Conservation (phyloP, 1,284 basidiomycete species). For the Chalciporus sp. region DNA sequence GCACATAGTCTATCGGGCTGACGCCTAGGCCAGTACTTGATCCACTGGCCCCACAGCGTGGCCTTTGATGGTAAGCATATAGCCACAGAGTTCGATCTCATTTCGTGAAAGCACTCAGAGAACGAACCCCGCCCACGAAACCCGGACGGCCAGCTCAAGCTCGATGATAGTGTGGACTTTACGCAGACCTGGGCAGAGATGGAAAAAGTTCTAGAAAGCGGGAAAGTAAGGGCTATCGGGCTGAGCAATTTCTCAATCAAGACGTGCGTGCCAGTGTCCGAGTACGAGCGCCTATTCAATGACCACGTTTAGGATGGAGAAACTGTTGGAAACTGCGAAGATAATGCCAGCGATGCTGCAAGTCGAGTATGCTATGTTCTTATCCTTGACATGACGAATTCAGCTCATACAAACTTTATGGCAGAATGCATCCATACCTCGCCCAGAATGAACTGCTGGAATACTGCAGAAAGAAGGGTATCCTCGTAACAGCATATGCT, state of each 20-base stretch:
- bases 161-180: constrained; percentile 44
- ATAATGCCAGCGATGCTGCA: background rate
- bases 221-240: constrained; percentile 22
- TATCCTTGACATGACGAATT: too few relatives aligned
- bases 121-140: constrained; percentile 14
- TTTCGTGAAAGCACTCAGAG: background rate
- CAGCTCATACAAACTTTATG: too few relatives aligned
- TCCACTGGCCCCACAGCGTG: background rate
- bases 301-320: background rate
- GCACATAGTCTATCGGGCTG: background rate
- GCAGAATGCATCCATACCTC: background rate
- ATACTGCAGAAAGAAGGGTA: background rate
- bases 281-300: background rate
- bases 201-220: constrained; percentile 46
- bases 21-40: constrained; percentile 1
- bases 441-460: background rate
- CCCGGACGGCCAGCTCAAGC: constrained; percentile 26
- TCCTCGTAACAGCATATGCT: background rate
- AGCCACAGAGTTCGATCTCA: background rate
- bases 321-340: background rate
- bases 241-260: background rate
- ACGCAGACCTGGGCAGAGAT: constrained; percentile 43
- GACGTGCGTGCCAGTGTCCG: background rate
- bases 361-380: background rate
- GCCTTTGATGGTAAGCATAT: background rate